Evolutionary conservation across 106 monocot species (phyloP).

Genomic region (Platanthera guangdongensis): DNA sequence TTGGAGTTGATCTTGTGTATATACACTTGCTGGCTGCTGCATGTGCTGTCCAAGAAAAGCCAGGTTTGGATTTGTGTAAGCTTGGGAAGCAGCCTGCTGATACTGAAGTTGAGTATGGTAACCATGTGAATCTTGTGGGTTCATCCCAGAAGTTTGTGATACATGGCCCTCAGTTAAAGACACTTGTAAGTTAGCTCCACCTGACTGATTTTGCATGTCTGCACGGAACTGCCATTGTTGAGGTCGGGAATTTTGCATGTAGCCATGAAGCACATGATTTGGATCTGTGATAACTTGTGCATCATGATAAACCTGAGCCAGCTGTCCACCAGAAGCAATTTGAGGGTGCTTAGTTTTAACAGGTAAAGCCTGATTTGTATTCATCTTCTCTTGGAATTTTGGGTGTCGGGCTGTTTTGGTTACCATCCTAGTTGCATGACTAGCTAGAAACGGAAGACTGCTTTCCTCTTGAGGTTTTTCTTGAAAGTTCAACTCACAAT

Average conservation of each 20-base stretch:
- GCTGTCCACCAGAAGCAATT: conserved; percentile 9
- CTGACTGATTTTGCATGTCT: conserved; percentile 7
- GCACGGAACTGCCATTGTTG: conserved; percentile 24
- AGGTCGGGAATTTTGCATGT: conserved; percentile 23
- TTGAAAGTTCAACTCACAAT: conserved; percentile 4
- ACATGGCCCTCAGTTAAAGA: conserved; percentile 10
- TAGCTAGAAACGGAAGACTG: conserved; percentile 11
- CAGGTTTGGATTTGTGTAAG: conserved; percentile 18
- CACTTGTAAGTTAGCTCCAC: conserved; percentile 18
- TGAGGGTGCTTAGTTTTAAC: conserved; percentile 13
- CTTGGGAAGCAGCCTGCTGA: conserved; percentile 32
- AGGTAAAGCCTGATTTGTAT: conserved; percentile 14
- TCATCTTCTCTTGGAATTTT: conserved; percentile 6
- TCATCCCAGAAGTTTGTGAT: conserved; percentile 18
- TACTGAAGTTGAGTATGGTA: conserved; percentile 30
- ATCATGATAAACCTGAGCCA: conserved; percentile 11
- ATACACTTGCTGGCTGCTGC: conserved; percentile 21
- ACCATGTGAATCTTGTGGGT: conserved; percentile 21
- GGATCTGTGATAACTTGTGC: neutral
- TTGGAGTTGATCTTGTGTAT: conserved; percentile 25
- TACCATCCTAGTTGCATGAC: conserved; percentile 1
- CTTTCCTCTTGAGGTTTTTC: conserved; percentile 12
- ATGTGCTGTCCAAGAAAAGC: conserved; percentile 25
- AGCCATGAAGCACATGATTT: conserved; percentile 1
- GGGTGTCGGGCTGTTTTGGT: neutral